Evolutionary conservation across 164 flowering plant species (phyloP), one percentile per base, ranked within the genome.

Genomic region (Dillenia suffruticosa): DNA sequence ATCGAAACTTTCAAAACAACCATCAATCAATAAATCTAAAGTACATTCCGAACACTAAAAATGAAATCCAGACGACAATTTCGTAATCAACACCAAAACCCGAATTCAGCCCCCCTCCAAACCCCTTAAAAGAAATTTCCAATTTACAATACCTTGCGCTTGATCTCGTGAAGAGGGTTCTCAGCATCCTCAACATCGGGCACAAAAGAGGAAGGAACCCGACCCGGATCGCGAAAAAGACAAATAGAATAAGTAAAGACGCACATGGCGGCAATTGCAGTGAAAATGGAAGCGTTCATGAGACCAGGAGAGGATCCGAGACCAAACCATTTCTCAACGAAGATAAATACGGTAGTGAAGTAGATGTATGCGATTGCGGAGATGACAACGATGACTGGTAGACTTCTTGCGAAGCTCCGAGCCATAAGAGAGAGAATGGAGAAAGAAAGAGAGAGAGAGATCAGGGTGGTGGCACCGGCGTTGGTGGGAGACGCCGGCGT

Each of bases 281-380:
- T 84, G 83, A 89, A 91, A 16, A 63, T 74, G 63, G 57, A 55
- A 57, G 82, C 88, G 76, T 94, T 86, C 58, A 89, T 59, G 70
- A 94, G 60, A 1, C 99, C 97, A 1, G 88, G 89, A 0, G 99
- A 91, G 10, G 96, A 72, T 45, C 55, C 19, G 14, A 91, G 81
- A 48, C 97, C 95, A 61, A 94, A 83, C 97, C 97, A 94, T 40
- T 76, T 75, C 61, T 94, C 86, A 0, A 91, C 76, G 72, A 84
- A 88, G 16, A 88, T 57, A 67, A 91, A 84, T 12, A 91, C 74
- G 8, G 95, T 83, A 51, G 87, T 68, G 65, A 80, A 76, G 72
- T 89, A 91, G 1, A 89, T 74, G 79, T 71, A 91, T 0, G 56
- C 51, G 67, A 94, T 91, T 59, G 80, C 80, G 14, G 75, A 67